Evolutionary conservation across 1,139 yeast genomes (phyloP).

Genomic region (Lizanozyma gosingica): DNA sequence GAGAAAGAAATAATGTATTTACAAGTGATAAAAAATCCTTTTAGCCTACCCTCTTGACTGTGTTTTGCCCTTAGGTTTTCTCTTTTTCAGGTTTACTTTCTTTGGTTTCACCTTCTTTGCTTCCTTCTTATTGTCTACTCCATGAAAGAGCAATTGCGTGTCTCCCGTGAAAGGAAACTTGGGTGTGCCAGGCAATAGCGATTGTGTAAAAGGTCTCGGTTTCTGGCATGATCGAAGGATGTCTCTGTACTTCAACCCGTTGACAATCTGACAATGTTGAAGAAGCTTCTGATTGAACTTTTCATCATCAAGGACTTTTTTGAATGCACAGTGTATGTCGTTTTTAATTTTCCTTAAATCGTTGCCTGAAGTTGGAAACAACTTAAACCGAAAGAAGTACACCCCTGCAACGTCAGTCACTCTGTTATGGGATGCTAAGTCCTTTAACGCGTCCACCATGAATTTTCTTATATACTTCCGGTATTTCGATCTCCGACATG

Average conservation of each 20-base stretch:
- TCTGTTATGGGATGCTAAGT: slow-evolving; percentile 7
- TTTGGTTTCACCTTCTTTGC: slow-evolving; percentile 5
- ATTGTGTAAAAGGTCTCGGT: background rate
- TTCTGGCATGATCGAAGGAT: background rate
- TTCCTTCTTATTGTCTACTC: slow-evolving; percentile 1
- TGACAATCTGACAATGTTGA: background rate
- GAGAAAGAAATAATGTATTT: too few species aligned
- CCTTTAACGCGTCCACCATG: slow-evolving; percentile 15
- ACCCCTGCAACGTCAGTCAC: slow-evolving; percentile 22
- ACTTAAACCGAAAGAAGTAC: slow-evolving; percentile 11
- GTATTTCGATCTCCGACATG: slow-evolving; percentile 22
- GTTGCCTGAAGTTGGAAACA: slow-evolving; percentile 13
- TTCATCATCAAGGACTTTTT: slow-evolving; percentile 7
- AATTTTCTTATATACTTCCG: slow-evolving; percentile 19
- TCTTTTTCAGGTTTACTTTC: background rate
- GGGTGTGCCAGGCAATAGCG: background rate
- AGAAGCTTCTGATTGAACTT: slow-evolving; percentile 1
- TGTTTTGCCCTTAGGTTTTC: too few species aligned
- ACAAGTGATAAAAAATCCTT: too few species aligned
- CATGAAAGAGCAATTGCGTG: background rate
- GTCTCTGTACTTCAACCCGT: background rate
- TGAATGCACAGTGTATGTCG: slow-evolving; percentile 11
- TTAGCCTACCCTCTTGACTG: too few species aligned
- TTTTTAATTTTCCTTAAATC: slow-evolving; percentile 11
- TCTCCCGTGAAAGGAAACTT: background rate